phyloP scores from a whole-genome alignment of 768 basidiomycete species.

The Amanita inopinata region DNA sequence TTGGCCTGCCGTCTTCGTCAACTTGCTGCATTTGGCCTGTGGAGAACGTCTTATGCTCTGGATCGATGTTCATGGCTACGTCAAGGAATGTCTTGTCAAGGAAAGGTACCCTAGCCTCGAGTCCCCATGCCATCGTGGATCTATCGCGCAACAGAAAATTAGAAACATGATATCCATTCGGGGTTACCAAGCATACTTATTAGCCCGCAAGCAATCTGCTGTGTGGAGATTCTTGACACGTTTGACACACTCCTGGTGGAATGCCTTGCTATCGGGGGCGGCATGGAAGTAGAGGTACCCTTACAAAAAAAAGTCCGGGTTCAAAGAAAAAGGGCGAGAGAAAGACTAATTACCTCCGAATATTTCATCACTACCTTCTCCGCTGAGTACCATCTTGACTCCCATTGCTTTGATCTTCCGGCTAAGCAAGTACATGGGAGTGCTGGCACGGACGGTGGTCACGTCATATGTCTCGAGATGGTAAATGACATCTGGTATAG shows the following conservation, averaged over 20 bases:
- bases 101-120: constrained; percentile 98
- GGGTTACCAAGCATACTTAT: constrained; percentile 66
- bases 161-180: background rate
- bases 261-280: constrained; percentile 77
- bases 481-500: constrained; percentile 94
- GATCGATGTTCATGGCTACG: constrained; percentile 82
- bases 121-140: constrained; percentile 99
- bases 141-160: constrained; percentile 25
- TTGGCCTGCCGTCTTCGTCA: constrained; percentile 81
- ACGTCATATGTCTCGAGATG: constrained; percentile 99
- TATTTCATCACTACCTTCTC: constrained; percentile 97
- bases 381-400: constrained; percentile 98
- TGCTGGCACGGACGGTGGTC: constrained; percentile 94
- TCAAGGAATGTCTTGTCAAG: constrained; percentile 95
- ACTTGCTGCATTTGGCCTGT: constrained; percentile 67
- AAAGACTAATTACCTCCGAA: constrained; percentile 62
- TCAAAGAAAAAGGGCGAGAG: constrained; percentile 1
- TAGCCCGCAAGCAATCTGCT: constrained; percentile 92
- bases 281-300: constrained; percentile 99
- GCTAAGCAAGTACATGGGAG: constrained; percentile 97
- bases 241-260: constrained; percentile 92
- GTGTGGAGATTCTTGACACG: constrained; percentile 98
- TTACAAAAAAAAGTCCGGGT: constrained; percentile 22
- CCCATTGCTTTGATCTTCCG: constrained; percentile 99
- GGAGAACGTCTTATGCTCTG: constrained; percentile 80